Conservation (phyloP, 495 filamentous ascomycete genomes). For the Neurospora sp. region DNA sequence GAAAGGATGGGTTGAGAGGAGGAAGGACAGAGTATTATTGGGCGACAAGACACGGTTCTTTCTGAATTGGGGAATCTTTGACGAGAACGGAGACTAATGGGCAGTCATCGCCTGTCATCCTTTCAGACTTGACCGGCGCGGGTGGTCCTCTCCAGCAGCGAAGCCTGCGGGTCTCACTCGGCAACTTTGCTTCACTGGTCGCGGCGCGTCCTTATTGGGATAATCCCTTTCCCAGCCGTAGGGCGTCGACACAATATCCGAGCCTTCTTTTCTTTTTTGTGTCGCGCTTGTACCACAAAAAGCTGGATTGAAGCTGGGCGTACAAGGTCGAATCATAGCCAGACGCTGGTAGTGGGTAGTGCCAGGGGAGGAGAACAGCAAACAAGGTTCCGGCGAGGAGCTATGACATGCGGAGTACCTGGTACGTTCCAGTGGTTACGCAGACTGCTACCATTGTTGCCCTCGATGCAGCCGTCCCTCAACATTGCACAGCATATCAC, state of each 20-base stretch:
- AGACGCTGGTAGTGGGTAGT: neutral
- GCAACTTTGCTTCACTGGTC: slow-evolving; percentile 1
- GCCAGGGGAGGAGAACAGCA: neutral
- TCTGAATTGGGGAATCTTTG: slow-evolving; percentile 27
- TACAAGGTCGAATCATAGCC: neutral
- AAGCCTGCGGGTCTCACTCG: neutral
- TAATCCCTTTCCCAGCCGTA: neutral
- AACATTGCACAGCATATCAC: neutral
- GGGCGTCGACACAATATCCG: neutral
- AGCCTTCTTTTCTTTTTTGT: neutral
- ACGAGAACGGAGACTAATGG: slow-evolving; percentile 15
- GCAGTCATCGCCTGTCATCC: slow-evolving; percentile 8
- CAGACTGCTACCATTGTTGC: neutral
- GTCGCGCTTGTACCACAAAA: neutral
- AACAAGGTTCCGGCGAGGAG: neutral
- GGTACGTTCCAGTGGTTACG: neutral
- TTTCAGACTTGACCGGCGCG: neutral
- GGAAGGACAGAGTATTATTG: neutral
- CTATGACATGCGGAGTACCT: neutral
- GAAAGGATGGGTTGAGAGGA: neutral
- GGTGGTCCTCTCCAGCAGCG: neutral
- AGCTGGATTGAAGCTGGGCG: neutral
- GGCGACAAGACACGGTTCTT: slow-evolving; percentile 9
- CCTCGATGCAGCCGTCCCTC: neutral
- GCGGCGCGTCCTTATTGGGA: neutral